Conservation (phyloP, 805 yeast species). For the Jamesozyma lodderae region DNA sequence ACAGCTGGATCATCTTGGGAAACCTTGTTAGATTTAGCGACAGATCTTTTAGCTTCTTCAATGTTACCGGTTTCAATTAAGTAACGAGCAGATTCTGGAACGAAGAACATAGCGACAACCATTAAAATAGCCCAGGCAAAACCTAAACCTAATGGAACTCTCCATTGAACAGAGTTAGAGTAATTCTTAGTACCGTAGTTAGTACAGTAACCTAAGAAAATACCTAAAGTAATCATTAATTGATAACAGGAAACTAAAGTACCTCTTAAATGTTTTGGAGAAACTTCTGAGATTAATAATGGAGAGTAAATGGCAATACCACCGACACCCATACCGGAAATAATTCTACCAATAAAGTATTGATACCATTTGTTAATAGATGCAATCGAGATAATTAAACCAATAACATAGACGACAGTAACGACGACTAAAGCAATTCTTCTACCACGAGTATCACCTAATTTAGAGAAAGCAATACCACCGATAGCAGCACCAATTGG, state of each 20-base stretch:
- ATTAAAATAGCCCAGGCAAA: conserved; percentile 38
- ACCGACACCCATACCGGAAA: conserved; percentile 58
- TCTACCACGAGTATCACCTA: not conserved
- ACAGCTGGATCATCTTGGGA: conserved; percentile 37
- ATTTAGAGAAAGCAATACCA: not conserved
- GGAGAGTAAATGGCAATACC: conserved; percentile 70
- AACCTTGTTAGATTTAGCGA: conserved; percentile 43
- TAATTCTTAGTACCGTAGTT: conserved; percentile 1
- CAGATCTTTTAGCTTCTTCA: conserved; percentile 54
- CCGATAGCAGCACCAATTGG: conserved; percentile 1
- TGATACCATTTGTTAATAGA: conserved; percentile 3
- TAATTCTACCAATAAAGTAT: conserved; percentile 24
- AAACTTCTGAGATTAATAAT: conserved; percentile 57
- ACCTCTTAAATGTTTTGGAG: conserved; percentile 47
- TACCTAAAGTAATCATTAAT: conserved; percentile 17
- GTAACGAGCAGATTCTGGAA: conserved; percentile 71
- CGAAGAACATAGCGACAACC: conserved; percentile 35
- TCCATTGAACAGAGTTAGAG: conserved; percentile 1
- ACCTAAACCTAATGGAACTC: conserved; percentile 45
- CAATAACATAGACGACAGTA: conserved; percentile 54
- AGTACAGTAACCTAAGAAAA: conserved; percentile 55
- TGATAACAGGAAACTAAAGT: not conserved
- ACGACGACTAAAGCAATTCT: conserved; percentile 36
- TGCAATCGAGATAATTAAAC: conserved; percentile 45
- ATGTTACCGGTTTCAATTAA: conserved; percentile 44